These are phyloP conservation scores for Psilocybe cubensis DNA, from an alignment of 768 basidiomycete genomes.

Conservation along the genomic window DNA sequence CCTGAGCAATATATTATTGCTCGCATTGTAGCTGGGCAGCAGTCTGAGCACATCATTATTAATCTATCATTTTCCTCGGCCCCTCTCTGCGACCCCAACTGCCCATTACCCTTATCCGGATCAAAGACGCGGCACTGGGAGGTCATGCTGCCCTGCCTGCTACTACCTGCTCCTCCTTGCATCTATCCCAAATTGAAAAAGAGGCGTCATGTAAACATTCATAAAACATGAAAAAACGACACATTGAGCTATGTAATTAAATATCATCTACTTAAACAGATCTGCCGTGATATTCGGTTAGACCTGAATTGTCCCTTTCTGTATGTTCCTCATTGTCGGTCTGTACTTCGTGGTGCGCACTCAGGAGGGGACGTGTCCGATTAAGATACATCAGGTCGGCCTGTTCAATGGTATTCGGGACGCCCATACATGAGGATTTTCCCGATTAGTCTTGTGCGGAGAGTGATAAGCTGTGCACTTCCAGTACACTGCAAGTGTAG, in stretches of 20 bases:
- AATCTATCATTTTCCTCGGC: neutral
- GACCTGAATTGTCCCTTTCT: neutral
- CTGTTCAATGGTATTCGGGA: neutral
- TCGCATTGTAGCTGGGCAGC: neutral
- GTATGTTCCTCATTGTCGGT: neutral
- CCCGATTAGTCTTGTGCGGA: slow-evolving; percentile 6
- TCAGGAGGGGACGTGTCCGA: neutral
- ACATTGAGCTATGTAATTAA: neutral
- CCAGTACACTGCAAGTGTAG: slow-evolving; percentile 6
- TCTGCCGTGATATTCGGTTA: neutral
- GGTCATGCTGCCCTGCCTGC: neutral
- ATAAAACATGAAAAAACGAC: neutral
- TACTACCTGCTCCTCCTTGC: neutral
- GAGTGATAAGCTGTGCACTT: slow-evolving; percentile 9
- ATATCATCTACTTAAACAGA: neutral
- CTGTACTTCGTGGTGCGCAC: neutral
- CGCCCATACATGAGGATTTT: slow-evolving; percentile 3
- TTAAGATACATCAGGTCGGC: neutral
- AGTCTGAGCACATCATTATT: neutral
- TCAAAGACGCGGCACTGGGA: neutral
- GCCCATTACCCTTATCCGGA: neutral
- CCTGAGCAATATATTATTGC: neutral
- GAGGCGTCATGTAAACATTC: neutral
- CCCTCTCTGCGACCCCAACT: neutral
- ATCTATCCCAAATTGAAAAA: neutral